Percentiles rank a stretch among this genome's conserved stretches.
These are phyloP conservation scores for Lyophyllum atratum DNA, from an alignment of 768 basidiomycete species.

Conservation along the genomic window DNA sequence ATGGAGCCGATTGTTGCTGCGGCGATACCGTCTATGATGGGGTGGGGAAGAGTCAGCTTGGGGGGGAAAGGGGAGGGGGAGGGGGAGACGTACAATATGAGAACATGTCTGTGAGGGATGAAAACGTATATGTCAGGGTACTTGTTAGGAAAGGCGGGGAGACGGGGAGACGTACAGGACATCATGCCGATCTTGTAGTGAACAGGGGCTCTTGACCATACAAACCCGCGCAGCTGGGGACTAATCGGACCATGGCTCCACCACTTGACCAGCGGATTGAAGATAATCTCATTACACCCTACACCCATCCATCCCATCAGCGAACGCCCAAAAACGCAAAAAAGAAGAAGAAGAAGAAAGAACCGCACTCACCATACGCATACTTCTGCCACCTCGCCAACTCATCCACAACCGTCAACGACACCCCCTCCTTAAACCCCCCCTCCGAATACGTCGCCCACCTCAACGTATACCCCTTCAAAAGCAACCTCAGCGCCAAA, in stretches of 20 bases:
- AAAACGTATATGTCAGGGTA: too few relatives aligned
- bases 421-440: conserved; percentile 90
- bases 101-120: conserved; percentile 41
- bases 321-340: not conserved
- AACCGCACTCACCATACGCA: conserved; percentile 43
- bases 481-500: conserved; percentile 67
- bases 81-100: conserved; percentile 38
- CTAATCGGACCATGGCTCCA: conserved; percentile 79
- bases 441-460: conserved; percentile 87
- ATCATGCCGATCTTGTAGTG: conserved; percentile 86
- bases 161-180: conserved; percentile 47
- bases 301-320: conserved; percentile 12
- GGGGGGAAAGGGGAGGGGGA: not conserved
- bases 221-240: conserved; percentile 66
- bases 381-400: conserved; percentile 89
- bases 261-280: conserved; percentile 83
- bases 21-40: conserved; percentile 72
- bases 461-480: conserved; percentile 71
- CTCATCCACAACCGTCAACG: conserved; percentile 85
- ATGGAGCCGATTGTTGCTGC: conserved; percentile 65
- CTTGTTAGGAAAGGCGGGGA: not conserved
- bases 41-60: conserved; percentile 1
- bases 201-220: conserved; percentile 75
- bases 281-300: conserved; percentile 77
- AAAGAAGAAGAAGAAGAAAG: not conserved